Evolutionary conservation across 2,329 filamentous ascomycete species (phyloP).

Genomic region (Ophiostoma himal-ulmi): DNA sequence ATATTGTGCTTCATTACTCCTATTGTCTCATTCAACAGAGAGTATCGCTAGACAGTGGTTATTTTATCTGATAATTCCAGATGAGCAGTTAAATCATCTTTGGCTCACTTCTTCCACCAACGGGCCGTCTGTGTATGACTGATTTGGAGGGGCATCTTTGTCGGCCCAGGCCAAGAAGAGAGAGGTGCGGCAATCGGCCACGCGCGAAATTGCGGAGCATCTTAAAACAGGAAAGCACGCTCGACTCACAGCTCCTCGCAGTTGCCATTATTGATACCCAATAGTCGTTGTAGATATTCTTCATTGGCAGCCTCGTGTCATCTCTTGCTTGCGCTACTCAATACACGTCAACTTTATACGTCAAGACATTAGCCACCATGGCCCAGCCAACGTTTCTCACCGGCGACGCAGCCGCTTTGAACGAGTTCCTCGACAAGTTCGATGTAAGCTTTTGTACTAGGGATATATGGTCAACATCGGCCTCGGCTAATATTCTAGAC

Average conservation of each 20-base stretch:
- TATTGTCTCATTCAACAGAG: too few species aligned
- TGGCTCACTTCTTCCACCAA: background rate
- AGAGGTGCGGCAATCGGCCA: slow-evolving; percentile 5
- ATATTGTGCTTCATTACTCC: too few species aligned
- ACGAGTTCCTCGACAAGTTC: slow-evolving; percentile 81
- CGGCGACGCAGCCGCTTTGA: slow-evolving; percentile 69
- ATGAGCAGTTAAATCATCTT: background rate
- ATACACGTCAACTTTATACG: background rate
- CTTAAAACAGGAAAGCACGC: background rate
- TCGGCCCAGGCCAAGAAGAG: background rate
- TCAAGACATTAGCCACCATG: slow-evolving; percentile 16
- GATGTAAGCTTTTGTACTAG: slow-evolving; percentile 60
- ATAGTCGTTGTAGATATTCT: background rate
- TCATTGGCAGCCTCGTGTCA: background rate
- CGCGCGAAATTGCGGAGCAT: background rate
- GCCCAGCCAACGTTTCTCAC: slow-evolving; percentile 59
- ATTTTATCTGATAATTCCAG: too few species aligned
- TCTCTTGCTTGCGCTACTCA: background rate
- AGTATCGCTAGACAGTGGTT: too few species aligned
- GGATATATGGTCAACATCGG: background rate
- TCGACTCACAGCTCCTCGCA: background rate
- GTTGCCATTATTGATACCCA: background rate
- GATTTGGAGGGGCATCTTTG: background rate
- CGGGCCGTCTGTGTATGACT: background rate
- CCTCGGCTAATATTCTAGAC: slow-evolving; percentile 49